Evolutionary conservation across 1,139 yeast species (phyloP).

Genomic region (Kluyveromyces sp.): DNA sequence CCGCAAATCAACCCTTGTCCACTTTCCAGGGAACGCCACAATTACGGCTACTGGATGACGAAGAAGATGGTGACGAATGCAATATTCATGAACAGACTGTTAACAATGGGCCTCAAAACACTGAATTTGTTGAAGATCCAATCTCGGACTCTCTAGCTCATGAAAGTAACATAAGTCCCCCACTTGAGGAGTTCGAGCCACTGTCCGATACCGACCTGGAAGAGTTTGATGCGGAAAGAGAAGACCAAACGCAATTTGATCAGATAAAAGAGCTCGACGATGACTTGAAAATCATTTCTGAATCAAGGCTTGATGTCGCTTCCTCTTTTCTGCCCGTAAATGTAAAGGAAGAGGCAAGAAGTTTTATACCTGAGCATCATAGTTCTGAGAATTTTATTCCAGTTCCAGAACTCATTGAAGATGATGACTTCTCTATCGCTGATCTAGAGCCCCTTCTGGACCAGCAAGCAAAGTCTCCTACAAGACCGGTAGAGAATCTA

Average conservation of each 20-base stretch:
- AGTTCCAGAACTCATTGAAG: conserved; percentile 5
- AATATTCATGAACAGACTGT: no score
- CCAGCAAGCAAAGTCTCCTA: background rate
- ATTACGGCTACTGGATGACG: conserved; percentile 8
- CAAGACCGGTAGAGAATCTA: background rate
- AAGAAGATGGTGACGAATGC: conserved; percentile 2
- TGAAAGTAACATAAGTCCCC: background rate
- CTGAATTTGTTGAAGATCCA: conserved; percentile 9
- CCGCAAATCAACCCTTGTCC: background rate
- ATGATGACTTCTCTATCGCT: conserved; percentile 7
- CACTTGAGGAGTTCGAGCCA: conserved; percentile 3
- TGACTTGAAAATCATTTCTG: conserved; percentile 29
- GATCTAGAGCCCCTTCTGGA: conserved; percentile 1
- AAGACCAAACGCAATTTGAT: conserved; percentile 21
- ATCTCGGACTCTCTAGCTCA: conserved; percentile 6
- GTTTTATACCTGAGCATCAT: conserved; percentile 5
- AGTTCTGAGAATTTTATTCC: background rate
- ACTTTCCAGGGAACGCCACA: conserved; percentile 6
- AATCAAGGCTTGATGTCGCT: conserved; percentile 21
- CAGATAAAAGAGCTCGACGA: conserved; percentile 27
- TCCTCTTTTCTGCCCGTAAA: conserved; percentile 1
- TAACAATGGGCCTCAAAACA: background rate
- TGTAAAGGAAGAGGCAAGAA: conserved; percentile 9
- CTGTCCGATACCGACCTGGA: conserved; percentile 30
- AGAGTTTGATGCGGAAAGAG: conserved; percentile 31